These are phyloP conservation scores for Phenoliferia sp. DNA, from an alignment of 1,284 basidiomycete genomes.

Conservation along the genomic window DNA sequence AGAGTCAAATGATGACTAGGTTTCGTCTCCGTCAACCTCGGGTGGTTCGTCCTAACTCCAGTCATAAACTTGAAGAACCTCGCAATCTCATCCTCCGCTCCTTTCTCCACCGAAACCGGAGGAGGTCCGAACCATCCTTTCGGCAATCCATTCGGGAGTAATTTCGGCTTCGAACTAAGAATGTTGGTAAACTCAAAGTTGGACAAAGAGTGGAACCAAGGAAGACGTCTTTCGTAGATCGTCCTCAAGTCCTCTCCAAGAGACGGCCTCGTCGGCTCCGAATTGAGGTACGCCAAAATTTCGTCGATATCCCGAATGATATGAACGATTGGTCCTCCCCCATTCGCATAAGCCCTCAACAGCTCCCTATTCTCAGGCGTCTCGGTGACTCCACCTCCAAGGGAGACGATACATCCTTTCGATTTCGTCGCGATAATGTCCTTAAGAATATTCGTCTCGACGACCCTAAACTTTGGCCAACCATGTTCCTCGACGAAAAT, in stretches of 20 bases:
- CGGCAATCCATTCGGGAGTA: conserved; percentile 23
- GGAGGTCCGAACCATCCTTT: conserved; percentile 13
- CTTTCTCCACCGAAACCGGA: conserved; percentile 37
- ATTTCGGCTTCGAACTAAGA: conserved; percentile 45
- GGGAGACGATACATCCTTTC: conserved; percentile 69
- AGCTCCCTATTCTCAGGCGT: conserved; percentile 66
- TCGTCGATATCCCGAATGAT: conserved; percentile 65
- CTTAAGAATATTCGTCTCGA: conserved; percentile 43
- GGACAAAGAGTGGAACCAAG: conserved; percentile 83
- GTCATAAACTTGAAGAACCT: conserved; percentile 86
- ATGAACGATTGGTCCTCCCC: conserved; percentile 62
- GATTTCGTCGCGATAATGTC: conserved; percentile 40
- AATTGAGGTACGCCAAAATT: conserved; percentile 70
- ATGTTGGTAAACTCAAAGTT: conserved; percentile 81
- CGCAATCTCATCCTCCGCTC: conserved; percentile 40
- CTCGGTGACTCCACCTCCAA: conserved; percentile 96
- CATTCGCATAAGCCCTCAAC: conserved; percentile 62
- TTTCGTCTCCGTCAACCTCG: conserved; percentile 49
- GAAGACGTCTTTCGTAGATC: conserved; percentile 75
- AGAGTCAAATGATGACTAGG: conserved; percentile 87
- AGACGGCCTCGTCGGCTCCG: conserved; percentile 71
- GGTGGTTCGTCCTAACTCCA: conserved; percentile 57
- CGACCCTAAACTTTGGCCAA: conserved; percentile 68
- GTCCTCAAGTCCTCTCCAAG: conserved; percentile 78
- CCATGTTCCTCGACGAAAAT: conserved; percentile 71